Base-by-base conservation (phyloP, 352 stramenopile genomes). In the Phytopythium chamaehyphon region DNA sequence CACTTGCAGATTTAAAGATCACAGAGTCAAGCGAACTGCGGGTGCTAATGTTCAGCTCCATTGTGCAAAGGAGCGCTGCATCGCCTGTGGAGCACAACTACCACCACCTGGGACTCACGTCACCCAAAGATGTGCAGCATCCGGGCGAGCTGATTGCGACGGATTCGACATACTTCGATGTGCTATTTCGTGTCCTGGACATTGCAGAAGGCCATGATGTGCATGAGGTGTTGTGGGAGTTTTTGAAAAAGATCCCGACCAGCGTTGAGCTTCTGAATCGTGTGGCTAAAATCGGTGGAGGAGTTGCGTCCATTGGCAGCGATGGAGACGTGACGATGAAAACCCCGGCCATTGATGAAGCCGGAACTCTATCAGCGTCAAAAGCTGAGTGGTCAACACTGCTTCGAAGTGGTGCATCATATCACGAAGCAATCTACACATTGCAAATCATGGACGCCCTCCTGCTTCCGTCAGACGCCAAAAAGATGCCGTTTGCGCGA, bases 391-490 rank as follows among this genome's bases (percentile, higher is more conserved):
- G 79, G 82, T 78, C 77, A 37, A 79, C 73, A 12, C 54, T 93
- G 52, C 45, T 93, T 12, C 71, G 83, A 40, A 76, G 74, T 15
- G 45, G 45, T 37, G 71, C 73, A n/a, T 90, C 85, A 4, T 81
- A 83, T 12, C 85, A 93, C 45, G 75, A 88, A 53, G 81, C 85
- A 8, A 84, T 94, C 42, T 95, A 95, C 67, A 91, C 83, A 18
- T 55, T 95, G 7, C 83, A 95, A 58, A 93, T 94, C 51, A 88
- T 95, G 55, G 83, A 95, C 54, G 83, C 83, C 15, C 57, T 90
- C 31, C 59, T 95, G 8, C 63, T 93, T 18, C 85, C 85, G 23
- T 90, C 85, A 1, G 77, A 90, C 54, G 48, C 54, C 14, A 62
- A 64, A 5, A 83, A 88, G 45, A 62, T 72, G 21, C 46, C 51